phyloP scores from a whole-genome alignment of 2,329 filamentous ascomycete genomes.

The Fusarium sp. region DNA sequence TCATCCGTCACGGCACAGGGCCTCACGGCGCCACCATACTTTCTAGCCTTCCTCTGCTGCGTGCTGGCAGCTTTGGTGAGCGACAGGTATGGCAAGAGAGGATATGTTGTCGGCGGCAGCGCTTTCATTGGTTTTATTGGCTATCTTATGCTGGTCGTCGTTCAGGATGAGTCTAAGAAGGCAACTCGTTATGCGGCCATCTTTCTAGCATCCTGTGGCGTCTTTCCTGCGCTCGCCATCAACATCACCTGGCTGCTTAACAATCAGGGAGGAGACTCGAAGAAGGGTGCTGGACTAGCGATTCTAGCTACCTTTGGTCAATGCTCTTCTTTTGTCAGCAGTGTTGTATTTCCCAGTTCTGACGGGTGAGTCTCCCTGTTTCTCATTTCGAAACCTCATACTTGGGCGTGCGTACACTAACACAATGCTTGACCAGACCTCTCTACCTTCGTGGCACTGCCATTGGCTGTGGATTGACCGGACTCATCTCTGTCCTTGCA shows the following conservation, averaged over 20 bases:
- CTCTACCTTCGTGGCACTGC: constrained; percentile 9
- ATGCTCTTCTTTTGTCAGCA: constrained; percentile 15
- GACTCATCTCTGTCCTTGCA: constrained; percentile 4
- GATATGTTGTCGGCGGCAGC: neutral
- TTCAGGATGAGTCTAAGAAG: constrained; percentile 13
- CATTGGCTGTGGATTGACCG: constrained; percentile 18
- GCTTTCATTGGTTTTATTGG: constrained; percentile 6
- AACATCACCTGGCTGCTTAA: constrained; percentile 30
- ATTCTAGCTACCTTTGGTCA: constrained; percentile 15
- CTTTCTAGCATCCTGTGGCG: constrained; percentile 1
- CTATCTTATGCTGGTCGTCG: neutral
- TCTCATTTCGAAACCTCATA: neutral
- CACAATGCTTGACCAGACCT: neutral
- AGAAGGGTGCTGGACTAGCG: constrained; percentile 8
- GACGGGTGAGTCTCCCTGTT: constrained; percentile 6
- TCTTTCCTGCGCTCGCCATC: constrained; percentile 18
- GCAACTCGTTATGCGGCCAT: constrained; percentile 6
- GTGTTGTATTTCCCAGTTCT: constrained; percentile 10
- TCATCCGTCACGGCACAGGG: constrained; percentile 14
- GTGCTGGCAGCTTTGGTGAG: constrained; percentile 7
- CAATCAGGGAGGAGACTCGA: constrained; percentile 24
- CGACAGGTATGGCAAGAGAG: constrained; percentile 8
- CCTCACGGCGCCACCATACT: constrained; percentile 14
- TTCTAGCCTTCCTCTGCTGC: constrained; percentile 12
- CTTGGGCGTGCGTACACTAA: neutral